Evolutionary conservation across 768 basidiomycete species (phyloP).

Genomic region (Trametes gibbosa): DNA sequence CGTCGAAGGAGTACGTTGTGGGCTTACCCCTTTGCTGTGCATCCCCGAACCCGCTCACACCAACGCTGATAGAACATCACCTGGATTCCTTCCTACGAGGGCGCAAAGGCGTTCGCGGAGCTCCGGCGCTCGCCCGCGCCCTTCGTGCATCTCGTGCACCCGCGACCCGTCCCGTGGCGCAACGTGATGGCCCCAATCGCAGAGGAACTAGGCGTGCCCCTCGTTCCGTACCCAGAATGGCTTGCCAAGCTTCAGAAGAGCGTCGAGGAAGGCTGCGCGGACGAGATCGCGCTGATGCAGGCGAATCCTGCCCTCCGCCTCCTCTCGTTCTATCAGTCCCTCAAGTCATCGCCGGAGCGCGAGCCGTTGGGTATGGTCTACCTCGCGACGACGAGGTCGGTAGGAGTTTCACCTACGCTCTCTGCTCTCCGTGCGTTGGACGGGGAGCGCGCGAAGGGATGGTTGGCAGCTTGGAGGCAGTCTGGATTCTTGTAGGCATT

Average conservation of each 20-base stretch:
- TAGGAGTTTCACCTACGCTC: slow-evolving; percentile 5
- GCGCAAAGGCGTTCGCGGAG: slow-evolving; percentile 26
- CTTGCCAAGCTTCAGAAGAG: slow-evolving; percentile 9
- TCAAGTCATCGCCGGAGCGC: background rate
- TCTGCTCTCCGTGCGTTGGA: background rate
- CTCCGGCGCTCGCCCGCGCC: slow-evolving; percentile 19
- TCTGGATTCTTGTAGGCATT: background rate
- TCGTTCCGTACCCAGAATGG: slow-evolving; percentile 30
- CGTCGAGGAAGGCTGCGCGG: slow-evolving; percentile 1
- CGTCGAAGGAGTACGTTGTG: slow-evolving; percentile 16
- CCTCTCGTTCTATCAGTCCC: slow-evolving; percentile 22
- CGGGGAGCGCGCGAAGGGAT: background rate
- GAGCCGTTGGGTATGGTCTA: slow-evolving; percentile 16
- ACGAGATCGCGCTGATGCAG: slow-evolving; percentile 13
- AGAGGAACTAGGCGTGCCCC: slow-evolving; percentile 20
- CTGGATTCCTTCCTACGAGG: slow-evolving; percentile 27
- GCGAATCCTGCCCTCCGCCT: slow-evolving; percentile 29
- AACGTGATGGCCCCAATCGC: slow-evolving; percentile 10
- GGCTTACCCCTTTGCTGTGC: background rate
- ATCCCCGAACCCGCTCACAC: no score
- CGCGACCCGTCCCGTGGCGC: slow-evolving; percentile 35
- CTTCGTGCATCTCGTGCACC: slow-evolving; percentile 41
- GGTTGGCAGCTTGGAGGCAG: background rate
- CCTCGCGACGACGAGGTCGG: slow-evolving; percentile 9
- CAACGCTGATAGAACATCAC: slow-evolving; percentile 27